Evolutionary conservation across 768 basidiomycete genomes (phyloP), one percentile per base, ranked within the genome.

Genomic region (Scleroderma citrinum): DNA sequence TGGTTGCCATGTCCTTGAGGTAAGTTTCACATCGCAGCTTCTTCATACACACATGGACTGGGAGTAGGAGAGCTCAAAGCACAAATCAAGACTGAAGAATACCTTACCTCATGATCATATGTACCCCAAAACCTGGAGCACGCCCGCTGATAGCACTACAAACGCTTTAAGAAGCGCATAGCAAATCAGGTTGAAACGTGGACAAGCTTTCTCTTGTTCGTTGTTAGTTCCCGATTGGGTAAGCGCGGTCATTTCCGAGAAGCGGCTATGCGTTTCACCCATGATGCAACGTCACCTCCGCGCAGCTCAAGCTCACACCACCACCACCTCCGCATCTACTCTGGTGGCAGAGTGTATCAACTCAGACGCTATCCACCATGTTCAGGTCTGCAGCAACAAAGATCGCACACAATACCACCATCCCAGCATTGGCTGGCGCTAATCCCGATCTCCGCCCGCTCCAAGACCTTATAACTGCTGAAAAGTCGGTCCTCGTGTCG

Each of bases 381-480:
- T 87, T 91, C 74, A 85, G 76, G 69, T 75, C 74, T 14, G 85
- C 84, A 29, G 85, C 86, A 57, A 81, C 84, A 32, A 90, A 83
- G 68, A 78, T 95, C 64, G 92, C 92, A 2, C 92, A 95, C 67
- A 92, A 91, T 60, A 83, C 90, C 1, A 86, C 88, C 3, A 71
- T 93, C 6, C 86, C 92, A 37, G 73, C 81, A 0, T 67, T 90
- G 10, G 70, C 73, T 16, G 78, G 78, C 1, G 30, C 29, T 21
- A 92, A 91, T 63, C 81, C 83, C 58, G 92, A 94, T 63, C 68
- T 93, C 3, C 71, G 85, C 23, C 80, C 83, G 0, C 71, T 96
- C 7, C 92, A 96, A 62, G 92, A 93, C 60, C 75, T 95, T 54
- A 97, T 97, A 48, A 85, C 81, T 2, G 80, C 87, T 1, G 92